Evolutionary conservation across 2,329 filamentous ascomycete species (phyloP), one percentile per base, ranked within the genome.

Genomic region (Calonectria fujianensis): DNA sequence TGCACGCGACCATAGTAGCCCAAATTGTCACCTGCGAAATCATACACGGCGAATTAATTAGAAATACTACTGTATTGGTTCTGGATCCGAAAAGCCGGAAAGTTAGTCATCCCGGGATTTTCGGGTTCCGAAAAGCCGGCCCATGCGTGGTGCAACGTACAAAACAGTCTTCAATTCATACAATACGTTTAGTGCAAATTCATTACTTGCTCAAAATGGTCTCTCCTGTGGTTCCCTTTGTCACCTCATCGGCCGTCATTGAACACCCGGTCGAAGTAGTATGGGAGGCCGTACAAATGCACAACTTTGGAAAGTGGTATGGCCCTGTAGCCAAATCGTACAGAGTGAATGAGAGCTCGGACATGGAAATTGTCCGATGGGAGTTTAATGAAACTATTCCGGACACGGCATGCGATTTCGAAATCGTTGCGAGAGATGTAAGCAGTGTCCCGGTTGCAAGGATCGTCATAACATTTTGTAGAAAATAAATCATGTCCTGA

Each of bases 361-460:
- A 35, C 8, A 57, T 57, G 52, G 52, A 57, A 57, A 57, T 57
- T n/a, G 52, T 57, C 32, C 52, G 52, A 11, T 57, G 52, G 52
- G 52, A 57, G 24, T 57, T 57, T 57, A 18, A 57, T 35, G 29
- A 32, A 35, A 35, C 29, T 3, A 16, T 57, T 35, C 29, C 29
- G n/a, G 52, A 57, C 20, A 35, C 16, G 16, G 20, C 52, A 57
- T 57, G 52, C 52, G 52, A 57, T 35, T 57, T 57, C 52, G 52
- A 57, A 35, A 57, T 57, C 29, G 52, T 57, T 35, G 52, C 52
- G 16, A 57, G 52, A 57, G 52, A 57, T 57, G 52, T 57, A 57
- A 57, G 29, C 31, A 18, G n/a, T n/a, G n/a, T n/a, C n/a, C n/a
- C n/a, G n/a, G n/a, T n/a, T n/a, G 29, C 31, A 18, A 20, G 31